Evolutionary conservation across 768 basidiomycete species (phyloP), one percentile per base, ranked within the genome.

Genomic region (Calocybe indica): DNA sequence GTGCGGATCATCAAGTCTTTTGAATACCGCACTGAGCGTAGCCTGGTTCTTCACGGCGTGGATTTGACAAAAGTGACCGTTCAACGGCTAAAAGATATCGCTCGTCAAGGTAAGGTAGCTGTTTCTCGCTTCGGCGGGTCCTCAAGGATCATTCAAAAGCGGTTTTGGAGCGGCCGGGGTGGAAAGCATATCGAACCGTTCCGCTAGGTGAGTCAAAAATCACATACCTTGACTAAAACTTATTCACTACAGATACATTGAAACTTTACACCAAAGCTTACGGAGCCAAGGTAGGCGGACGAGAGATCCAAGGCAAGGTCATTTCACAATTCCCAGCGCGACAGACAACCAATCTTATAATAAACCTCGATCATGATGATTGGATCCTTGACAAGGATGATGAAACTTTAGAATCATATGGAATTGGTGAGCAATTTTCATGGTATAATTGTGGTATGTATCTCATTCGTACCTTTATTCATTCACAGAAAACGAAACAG

Each of bases 251-350:
- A 96, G 94, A 99, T 64, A 94, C 94, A 8, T 57, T 98, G 49
- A 99, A 99, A 62, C 67, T 97, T 12, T 99, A 99, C 62, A 89
- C 91, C 4, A 84, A 83, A 61, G 96, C 95, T 2, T 95, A 98
- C 60, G 93, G 94, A 8, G 78, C 92, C 46, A 99, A 99, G 79
- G 95, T 88, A 44, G 13, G 65, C 42, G 28, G 31, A 31, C 46
- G n/a, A 11, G 33, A 28, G 28, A 6, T 6, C 2, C 7, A 11
- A 37, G 36, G 3, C 2, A 11, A 37, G 36, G 4, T 4, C 11
- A 37, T 37, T 11, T 37, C 22, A n/a, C 15, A 29, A 31, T 33
- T 47, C 5, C 28, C 43, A 40, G 34, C 48, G 43, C 36, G 33
- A 11, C 57, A 97, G 95, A 95, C 94, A 1, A 88, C 88, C 31